A percentile compares a stretch with the other conserved stretches of the same genome.
Evolutionary conservation across 2,329 filamentous ascomycete species (phyloP).

Genomic region (Pleoardoris graminearum): DNA sequence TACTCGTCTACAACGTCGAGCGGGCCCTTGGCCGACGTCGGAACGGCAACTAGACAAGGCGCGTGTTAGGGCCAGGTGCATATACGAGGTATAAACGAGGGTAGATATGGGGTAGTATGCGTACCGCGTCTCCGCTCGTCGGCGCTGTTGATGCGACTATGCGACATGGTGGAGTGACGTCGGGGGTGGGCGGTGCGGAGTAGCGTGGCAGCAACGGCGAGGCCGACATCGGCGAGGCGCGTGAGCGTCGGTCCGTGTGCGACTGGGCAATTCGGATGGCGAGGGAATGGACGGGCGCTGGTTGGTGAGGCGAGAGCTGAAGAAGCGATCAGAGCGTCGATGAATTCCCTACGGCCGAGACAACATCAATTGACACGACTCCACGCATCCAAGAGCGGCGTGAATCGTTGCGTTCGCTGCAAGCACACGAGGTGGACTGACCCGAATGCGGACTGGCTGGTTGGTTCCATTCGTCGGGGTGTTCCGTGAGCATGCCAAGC

Average conservation of each 20-base stretch:
- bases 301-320: neutral
- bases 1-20: constrained; percentile 71
- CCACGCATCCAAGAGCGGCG: too few species aligned
- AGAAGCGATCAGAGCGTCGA: too few species aligned
- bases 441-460: neutral
- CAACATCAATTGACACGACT: too few species aligned
- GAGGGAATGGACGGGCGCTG: neutral
- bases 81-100: neutral
- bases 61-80: neutral
- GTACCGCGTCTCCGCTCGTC: constrained; percentile 39
- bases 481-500: too few species aligned
- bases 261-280: neutral
- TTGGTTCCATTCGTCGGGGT: too few species aligned
- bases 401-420: too few species aligned
- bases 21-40: constrained; percentile 77
- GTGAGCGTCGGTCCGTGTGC: constrained; percentile 1
- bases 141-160: constrained; percentile 35
- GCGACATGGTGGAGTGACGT: constrained; percentile 17
- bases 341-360: too few species aligned
- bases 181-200: neutral
- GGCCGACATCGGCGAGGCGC: constrained; percentile 5
- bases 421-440: too few species aligned
- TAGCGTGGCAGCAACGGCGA: neutral
- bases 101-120: neutral
- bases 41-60: constrained; percentile 53